Evolutionary conservation across 2,329 filamentous ascomycete genomes (phyloP).

Genomic region (Cercospora sesami): DNA sequence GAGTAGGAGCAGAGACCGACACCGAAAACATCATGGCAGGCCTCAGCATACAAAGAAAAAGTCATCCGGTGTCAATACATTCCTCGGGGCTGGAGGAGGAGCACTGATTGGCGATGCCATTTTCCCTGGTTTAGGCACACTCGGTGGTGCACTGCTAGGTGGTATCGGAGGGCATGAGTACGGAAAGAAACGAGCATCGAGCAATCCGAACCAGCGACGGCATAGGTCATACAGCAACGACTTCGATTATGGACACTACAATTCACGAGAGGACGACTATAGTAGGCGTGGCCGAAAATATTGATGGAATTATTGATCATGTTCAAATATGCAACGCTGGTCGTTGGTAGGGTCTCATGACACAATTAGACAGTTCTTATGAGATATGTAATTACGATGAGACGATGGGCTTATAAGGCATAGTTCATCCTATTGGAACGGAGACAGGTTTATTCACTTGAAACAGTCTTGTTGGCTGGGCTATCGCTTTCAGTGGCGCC

Average conservation of each 20-base stretch:
- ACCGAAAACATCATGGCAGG: constrained; percentile 24
- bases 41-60: constrained; percentile 27
- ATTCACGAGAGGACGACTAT: constrained; percentile 2
- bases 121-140: constrained; percentile 41
- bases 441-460: neutral
- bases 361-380: neutral
- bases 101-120: constrained; percentile 48
- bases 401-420: neutral
- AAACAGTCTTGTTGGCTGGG: neutral
- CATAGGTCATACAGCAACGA: constrained; percentile 26
- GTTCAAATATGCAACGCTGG: constrained; percentile 17
- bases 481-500: neutral
- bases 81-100: constrained; percentile 48
- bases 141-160: constrained; percentile 44
- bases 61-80: constrained; percentile 39
- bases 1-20: constrained; percentile 22
- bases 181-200: constrained; percentile 36
- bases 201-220: constrained; percentile 21
- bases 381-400: neutral
- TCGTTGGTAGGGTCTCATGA: constrained; percentile 3
- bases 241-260: constrained; percentile 19
- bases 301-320: constrained; percentile 10
- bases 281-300: constrained; percentile 27
- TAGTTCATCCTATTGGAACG: neutral
- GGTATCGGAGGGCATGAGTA: constrained; percentile 47